phyloP scores from a whole-genome alignment of 2,329 filamentous ascomycete species.

The Paraphoma chrysanthemicola region DNA sequence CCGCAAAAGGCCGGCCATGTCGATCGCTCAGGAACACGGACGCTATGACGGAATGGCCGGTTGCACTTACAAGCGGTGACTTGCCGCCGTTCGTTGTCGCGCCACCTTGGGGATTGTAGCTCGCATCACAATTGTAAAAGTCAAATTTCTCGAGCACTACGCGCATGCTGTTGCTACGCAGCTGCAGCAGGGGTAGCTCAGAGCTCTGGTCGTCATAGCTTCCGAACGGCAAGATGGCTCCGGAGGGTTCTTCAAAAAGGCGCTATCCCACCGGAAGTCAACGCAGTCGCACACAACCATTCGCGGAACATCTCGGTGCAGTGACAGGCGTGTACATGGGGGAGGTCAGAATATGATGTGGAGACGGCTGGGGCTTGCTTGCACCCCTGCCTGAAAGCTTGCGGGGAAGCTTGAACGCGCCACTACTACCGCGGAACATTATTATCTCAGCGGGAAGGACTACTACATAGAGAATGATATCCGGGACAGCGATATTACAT shows the following conservation, averaged over 20 bases:
- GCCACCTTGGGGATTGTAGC: too few relatives aligned
- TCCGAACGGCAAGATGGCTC: neutral
- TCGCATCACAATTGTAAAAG: too few relatives aligned
- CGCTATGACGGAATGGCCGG: slow-evolving; percentile 24
- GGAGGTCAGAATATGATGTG: slow-evolving; percentile 27
- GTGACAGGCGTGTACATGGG: slow-evolving; percentile 16
- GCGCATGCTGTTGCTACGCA: neutral
- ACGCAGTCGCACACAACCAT: slow-evolving; percentile 17
- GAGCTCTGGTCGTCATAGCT: slow-evolving; percentile 11
- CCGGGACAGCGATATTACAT: neutral
- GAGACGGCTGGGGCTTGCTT: slow-evolving; percentile 29
- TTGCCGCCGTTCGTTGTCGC: neutral
- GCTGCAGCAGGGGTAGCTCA: slow-evolving; percentile 5
- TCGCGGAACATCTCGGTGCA: slow-evolving; percentile 27
- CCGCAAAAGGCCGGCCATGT: slow-evolving; percentile 30
- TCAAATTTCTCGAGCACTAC: neutral
- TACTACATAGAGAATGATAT: slow-evolving; percentile 20
- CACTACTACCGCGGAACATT: slow-evolving; percentile 6
- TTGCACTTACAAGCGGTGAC: slow-evolving; percentile 7
- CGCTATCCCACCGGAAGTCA: slow-evolving; percentile 3
- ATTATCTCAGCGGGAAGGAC: slow-evolving; percentile 2
- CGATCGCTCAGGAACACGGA: slow-evolving; percentile 34
- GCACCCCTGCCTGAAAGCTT: slow-evolving; percentile 22
- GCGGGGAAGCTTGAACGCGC: slow-evolving; percentile 31
- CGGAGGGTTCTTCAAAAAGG: neutral